Evolutionary conservation across 2,329 filamentous ascomycete species (phyloP).

Genomic region (Aspergillus unguis): DNA sequence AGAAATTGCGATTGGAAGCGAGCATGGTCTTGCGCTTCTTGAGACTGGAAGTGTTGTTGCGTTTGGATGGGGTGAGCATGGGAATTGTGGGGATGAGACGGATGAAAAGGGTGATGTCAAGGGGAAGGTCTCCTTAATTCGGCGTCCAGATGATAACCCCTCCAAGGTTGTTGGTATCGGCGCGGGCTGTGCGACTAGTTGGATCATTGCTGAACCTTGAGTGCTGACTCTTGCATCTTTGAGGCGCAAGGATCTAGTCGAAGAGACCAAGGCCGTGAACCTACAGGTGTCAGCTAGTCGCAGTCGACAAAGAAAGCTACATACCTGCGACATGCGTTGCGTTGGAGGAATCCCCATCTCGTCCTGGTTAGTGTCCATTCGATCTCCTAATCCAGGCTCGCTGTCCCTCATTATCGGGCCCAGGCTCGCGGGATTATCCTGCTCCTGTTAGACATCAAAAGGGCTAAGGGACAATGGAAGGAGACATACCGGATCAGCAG

Average conservation of each 20-base stretch:
- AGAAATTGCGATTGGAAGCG: constrained; percentile 77
- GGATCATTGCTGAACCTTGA: constrained; percentile 52
- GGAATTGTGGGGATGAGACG: constrained; percentile 76
- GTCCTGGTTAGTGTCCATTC: constrained; percentile 20
- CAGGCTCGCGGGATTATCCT: constrained; percentile 30
- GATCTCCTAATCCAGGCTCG: constrained; percentile 22
- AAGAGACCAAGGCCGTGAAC: constrained; percentile 42
- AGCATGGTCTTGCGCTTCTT: constrained; percentile 77
- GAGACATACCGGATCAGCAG: constrained; percentile 47
- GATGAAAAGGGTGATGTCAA: constrained; percentile 65
- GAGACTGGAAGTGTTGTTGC: constrained; percentile 65
- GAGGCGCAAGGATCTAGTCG: constrained; percentile 29
- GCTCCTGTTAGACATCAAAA: constrained; percentile 3
- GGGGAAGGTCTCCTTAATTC: constrained; percentile 65
- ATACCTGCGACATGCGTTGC: constrained; percentile 49
- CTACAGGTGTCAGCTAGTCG: constrained; percentile 26
- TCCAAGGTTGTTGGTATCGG: constrained; percentile 61
- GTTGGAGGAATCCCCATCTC: constrained; percentile 46
- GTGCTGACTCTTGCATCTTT: neutral
- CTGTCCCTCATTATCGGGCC: constrained; percentile 34
- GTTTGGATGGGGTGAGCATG: constrained; percentile 98
- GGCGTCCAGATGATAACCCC: constrained; percentile 49
- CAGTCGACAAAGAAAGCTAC: constrained; percentile 4
- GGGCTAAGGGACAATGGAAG: neutral
- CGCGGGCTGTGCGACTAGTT: constrained; percentile 89